Evolutionary conservation across 345 rosid species (phyloP).

Genomic region (Ceriops tagal): DNA sequence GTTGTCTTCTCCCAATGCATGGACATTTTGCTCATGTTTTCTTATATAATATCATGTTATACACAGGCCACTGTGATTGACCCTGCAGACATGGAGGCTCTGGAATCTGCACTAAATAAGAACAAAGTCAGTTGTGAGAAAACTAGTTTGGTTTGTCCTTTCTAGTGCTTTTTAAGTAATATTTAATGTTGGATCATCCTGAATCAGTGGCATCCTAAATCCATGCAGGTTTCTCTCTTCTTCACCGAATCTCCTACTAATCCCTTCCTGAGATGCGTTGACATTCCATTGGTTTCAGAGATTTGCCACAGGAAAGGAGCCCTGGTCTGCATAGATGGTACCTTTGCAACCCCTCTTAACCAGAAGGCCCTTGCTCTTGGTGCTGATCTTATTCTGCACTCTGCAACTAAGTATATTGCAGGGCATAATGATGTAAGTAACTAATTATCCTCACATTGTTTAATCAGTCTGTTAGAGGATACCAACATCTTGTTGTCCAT

Average conservation of each 20-base stretch:
- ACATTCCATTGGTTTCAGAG: slow-evolving; percentile 74
- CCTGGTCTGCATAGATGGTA: slow-evolving; percentile 94
- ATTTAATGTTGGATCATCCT: slow-evolving; percentile 4
- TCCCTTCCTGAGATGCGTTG: slow-evolving; percentile 93
- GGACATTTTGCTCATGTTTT: neutral
- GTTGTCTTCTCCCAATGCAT: neutral
- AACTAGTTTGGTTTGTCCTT: slow-evolving; percentile 1
- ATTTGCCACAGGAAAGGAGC: slow-evolving; percentile 88
- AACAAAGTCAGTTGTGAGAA: slow-evolving; percentile 52
- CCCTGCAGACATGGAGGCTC: slow-evolving; percentile 79
- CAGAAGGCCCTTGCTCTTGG: slow-evolving; percentile 95
- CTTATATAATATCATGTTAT: neutral
- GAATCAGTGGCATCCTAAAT: slow-evolving; percentile 17
- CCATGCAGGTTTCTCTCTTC: slow-evolving; percentile 75
- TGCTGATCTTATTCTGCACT: slow-evolving; percentile 91
- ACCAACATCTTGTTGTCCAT: neutral
- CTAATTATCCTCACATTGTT: slow-evolving; percentile 5
- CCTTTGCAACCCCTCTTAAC: slow-evolving; percentile 96
- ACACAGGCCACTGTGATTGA: slow-evolving; percentile 87
- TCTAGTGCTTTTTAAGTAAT: neutral
- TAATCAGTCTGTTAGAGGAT: slow-evolving; percentile 1
- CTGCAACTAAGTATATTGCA: slow-evolving; percentile 85
- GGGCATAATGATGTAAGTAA: slow-evolving; percentile 95
- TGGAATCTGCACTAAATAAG: slow-evolving; percentile 70
- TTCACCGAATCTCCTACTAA: slow-evolving; percentile 95